These are phyloP conservation scores for Colletotrichum sp. DNA, from an alignment of 2,329 filamentous ascomycete species.

Conservation along the genomic window DNA sequence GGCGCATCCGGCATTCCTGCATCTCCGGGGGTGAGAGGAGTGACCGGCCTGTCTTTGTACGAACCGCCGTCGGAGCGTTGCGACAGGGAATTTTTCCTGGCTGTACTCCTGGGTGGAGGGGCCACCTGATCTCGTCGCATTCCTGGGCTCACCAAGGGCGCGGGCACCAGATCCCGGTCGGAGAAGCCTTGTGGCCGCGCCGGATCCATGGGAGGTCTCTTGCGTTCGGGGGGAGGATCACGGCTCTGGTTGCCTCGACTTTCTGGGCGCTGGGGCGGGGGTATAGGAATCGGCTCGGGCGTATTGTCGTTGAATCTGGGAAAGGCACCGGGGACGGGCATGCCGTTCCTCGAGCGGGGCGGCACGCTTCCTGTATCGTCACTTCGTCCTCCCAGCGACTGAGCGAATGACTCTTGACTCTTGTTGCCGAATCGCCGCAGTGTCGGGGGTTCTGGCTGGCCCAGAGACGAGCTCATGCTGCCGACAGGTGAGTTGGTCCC, in stretches of 20 bases:
- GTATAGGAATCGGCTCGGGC: conserved; percentile 27
- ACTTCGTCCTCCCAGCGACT: conserved; percentile 50
- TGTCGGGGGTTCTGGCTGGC: conserved; percentile 45
- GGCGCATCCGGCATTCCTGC: background rate
- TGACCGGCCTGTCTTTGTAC: conserved; percentile 37
- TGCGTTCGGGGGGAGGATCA: conserved; percentile 65
- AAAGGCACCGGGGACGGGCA: conserved; percentile 42
- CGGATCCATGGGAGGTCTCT: conserved; percentile 70
- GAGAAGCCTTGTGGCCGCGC: conserved; percentile 51
- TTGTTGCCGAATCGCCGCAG: conserved; percentile 58
- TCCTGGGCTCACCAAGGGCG: conserved; percentile 59
- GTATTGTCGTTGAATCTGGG: conserved; percentile 37
- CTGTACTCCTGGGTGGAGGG: conserved; percentile 57
- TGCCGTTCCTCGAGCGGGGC: conserved; percentile 59
- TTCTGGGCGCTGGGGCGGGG: conserved; percentile 28
- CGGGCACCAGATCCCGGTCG: conserved; percentile 62
- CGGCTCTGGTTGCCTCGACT: conserved; percentile 18
- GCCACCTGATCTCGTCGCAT: conserved; percentile 49
- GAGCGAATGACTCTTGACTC: conserved; percentile 63
- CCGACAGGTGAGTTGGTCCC: conserved; percentile 48
- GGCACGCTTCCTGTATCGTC: conserved; percentile 57
- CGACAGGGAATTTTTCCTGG: conserved; percentile 49
- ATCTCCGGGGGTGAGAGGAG: conserved; percentile 18
- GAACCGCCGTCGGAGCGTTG: conserved; percentile 36
- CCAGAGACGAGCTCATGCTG: conserved; percentile 55